Percentiles rank a stretch among this genome's conserved stretches.
Conservation (phyloP, 1,284 basidiomycete species). For the Puccinia horiana region DNA sequence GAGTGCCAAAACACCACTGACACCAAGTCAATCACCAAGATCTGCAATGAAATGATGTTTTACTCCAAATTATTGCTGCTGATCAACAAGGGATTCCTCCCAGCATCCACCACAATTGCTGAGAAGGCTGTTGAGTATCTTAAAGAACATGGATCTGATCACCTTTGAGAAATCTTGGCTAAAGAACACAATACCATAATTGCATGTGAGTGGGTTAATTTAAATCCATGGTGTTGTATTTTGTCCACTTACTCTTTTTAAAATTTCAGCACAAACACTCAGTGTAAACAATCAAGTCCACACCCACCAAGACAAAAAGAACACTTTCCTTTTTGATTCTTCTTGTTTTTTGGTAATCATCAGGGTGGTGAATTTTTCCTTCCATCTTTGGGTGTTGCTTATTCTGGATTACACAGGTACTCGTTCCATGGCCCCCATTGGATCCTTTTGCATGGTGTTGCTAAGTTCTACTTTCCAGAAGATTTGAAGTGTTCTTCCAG, state of each 20-base stretch:
- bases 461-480: not conserved
- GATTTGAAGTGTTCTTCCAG: not conserved
- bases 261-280: not conserved
- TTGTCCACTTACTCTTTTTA: too few relatives aligned
- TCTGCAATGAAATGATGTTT: not conserved
- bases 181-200: not conserved
- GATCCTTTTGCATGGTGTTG: not conserved
- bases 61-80: not conserved
- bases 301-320: not conserved
- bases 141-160: not conserved
- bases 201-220: constrained; percentile 10
- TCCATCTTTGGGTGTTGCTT: not conserved
- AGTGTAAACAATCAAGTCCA: constrained; percentile 5
- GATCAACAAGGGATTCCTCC: not conserved
- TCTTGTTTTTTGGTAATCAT: constrained; percentile 4
- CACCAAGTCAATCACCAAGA: not conserved
- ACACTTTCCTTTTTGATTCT: not conserved
- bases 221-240: not conserved
- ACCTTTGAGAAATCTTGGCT: not conserved
- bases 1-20: not conserved
- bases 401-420: not conserved
- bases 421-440: not conserved
- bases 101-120: not conserved
- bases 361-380: not conserved
- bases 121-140: not conserved